Evolutionary conservation across 257 asterid species (phyloP), one percentile per base, ranked within the genome.

Genomic region (Fraxinus excelsior): DNA sequence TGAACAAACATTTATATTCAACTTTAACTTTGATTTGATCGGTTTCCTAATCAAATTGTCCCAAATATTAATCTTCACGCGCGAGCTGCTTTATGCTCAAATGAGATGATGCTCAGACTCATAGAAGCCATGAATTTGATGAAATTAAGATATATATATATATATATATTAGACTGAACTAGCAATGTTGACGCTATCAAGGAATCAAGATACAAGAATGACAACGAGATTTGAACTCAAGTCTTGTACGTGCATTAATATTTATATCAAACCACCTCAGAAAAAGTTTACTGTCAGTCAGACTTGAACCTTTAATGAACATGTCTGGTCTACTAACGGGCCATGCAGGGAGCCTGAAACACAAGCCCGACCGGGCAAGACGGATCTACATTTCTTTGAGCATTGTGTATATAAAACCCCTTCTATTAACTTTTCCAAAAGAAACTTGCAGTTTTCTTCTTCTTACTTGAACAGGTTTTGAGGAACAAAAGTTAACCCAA

Each of bases 401-500:
- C 68, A 23, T 25, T 25, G 68, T 62, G 18, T 62, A 25, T 62
- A 62, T 25, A 23, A 60, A 62, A 26, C 82, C 70, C 76, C 76
- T 76, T 71, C 73, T 73, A 74, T 56, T 80, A 80, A 78, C 80
- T 79, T 81, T 83, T 74, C 71, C 80, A 73, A 71, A 78, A 76
- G 34, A 38, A 64, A 53, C 78, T 62, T 38, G 29, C 51, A 40
- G 25, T 75, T 73, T 79, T 66, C 5, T 11, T 2, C 68, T 74
- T 32, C 67, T 69, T 65, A 26, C 72, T 42, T 82, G 88, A 85
- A 82, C 65, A 83, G 34, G 28, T 66, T 34, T 12, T 40, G 46
- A 70, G 80, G 74, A 26, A 80, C 74, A 75, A 51, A 38, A 75
- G 13, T 56, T 67, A 87, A 81, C 73, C 86, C 90, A 31, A 82